Evolutionary conservation across 73 alveolate genomes (phyloP).

Genomic region (Durusdinium trenchii): DNA sequence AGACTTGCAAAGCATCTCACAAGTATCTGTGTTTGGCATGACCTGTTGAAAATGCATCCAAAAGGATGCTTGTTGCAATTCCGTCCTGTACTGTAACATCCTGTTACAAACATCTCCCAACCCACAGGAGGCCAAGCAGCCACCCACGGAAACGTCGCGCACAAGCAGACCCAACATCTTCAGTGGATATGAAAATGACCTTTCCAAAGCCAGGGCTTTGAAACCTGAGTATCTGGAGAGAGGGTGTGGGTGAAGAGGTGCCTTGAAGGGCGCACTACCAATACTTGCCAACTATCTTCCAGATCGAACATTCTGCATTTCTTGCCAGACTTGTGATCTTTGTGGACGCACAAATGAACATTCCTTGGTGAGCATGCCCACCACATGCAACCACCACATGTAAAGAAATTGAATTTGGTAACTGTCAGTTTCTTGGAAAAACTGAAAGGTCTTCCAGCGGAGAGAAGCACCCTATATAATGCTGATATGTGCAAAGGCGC

Average conservation of each 20-base stretch:
- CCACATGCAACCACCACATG: background rate
- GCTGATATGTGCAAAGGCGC: background rate
- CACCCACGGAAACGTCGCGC: background rate
- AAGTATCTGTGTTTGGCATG: too few relatives aligned
- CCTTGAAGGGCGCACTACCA: background rate
- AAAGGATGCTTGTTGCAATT: too few relatives aligned
- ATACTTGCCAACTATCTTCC: background rate
- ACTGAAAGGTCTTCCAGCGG: background rate
- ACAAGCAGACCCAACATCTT: conserved; percentile 20
- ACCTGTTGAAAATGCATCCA: too few relatives aligned
- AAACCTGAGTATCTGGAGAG: background rate
- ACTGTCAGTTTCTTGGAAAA: too few relatives aligned
- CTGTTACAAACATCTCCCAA: background rate
- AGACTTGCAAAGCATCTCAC: too few relatives aligned
- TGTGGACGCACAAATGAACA: background rate
- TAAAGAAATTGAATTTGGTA: too few relatives aligned
- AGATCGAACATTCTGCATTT: background rate
- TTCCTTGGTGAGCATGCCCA: background rate
- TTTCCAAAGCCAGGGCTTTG: background rate
- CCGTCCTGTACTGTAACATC: too few relatives aligned
- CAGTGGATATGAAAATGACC: background rate
- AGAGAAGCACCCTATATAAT: too few relatives aligned
- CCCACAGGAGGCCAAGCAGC: background rate
- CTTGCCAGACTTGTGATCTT: background rate
- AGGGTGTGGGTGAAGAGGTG: background rate